phyloP scores from a whole-genome alignment of 345 rosid genomes.

The Eucalyptus grandis region DNA sequence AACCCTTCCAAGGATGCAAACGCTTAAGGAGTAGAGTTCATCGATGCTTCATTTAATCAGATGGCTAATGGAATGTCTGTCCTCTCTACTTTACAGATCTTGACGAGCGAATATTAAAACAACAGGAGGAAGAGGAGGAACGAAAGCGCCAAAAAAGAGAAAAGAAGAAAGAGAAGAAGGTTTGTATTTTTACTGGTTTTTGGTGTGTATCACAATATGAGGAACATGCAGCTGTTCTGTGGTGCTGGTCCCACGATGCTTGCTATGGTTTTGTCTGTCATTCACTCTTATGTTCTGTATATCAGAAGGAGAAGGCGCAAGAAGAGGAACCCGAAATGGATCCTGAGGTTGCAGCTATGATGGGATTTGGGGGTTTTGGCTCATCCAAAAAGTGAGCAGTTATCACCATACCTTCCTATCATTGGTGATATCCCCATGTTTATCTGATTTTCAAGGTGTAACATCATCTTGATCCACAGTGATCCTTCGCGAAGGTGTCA shows the following conservation, averaged over 20 bases:
- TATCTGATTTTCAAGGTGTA: background rate
- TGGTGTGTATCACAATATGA: background rate
- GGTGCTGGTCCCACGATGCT: background rate
- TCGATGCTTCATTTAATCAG: background rate
- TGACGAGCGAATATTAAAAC: conserved; percentile 79
- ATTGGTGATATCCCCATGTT: background rate
- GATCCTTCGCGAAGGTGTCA: background rate
- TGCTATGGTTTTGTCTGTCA: background rate
- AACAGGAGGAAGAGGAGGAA: conserved; percentile 91
- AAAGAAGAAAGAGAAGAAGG: conserved; percentile 98
- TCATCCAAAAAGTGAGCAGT: conserved; percentile 54
- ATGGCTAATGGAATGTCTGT: background rate
- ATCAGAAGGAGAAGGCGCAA: conserved; percentile 74
- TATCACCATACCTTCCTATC: background rate
- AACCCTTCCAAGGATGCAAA: background rate
- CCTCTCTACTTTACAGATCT: conserved; percentile 32
- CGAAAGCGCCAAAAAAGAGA: conserved; percentile 67
- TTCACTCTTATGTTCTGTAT: background rate
- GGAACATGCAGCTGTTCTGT: background rate
- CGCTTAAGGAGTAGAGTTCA: background rate
- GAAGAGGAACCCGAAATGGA: conserved; percentile 81
- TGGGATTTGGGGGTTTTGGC: conserved; percentile 96
- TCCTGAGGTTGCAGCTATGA: conserved; percentile 91
- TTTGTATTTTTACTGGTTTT: background rate
- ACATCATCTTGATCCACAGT: background rate